Conservation (phyloP, 768 basidiomycete species). For the Lactarius hengduanensis region DNA sequence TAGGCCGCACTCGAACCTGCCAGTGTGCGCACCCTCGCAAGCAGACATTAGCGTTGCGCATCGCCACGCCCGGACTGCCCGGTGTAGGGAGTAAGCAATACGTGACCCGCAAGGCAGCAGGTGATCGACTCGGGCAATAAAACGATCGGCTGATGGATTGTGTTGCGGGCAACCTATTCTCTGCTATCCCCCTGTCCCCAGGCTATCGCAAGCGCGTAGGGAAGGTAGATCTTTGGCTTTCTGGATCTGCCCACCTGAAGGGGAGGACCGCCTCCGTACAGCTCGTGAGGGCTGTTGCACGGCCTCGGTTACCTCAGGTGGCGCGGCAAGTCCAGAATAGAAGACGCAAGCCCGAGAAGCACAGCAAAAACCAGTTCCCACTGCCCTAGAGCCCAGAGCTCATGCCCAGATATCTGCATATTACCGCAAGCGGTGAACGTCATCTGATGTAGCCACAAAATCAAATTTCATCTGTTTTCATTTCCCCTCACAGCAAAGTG, state of each 20-base stretch:
- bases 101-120: neutral
- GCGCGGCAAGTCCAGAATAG: neutral
- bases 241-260: slow-evolving; percentile 3
- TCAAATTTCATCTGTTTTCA: neutral
- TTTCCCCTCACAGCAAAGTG: neutral
- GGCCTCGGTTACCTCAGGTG: neutral
- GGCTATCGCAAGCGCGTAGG: neutral
- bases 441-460: neutral
- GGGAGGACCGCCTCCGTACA: neutral
- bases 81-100: neutral
- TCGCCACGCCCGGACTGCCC: neutral
- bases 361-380: neutral
- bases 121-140: neutral
- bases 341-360: neutral
- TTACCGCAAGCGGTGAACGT: neutral
- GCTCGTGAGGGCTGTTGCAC: neutral
- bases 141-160: neutral
- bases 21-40: neutral
- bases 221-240: slow-evolving; percentile 15
- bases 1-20: neutral
- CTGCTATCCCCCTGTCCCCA: neutral
- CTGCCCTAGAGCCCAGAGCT: neutral
- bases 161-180: neutral
- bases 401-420: neutral
- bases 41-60: neutral